These are phyloP conservation scores for Sphaerostilbella broomeana DNA, from an alignment of 2,329 filamentous ascomycete genomes.

Conservation along the genomic window DNA sequence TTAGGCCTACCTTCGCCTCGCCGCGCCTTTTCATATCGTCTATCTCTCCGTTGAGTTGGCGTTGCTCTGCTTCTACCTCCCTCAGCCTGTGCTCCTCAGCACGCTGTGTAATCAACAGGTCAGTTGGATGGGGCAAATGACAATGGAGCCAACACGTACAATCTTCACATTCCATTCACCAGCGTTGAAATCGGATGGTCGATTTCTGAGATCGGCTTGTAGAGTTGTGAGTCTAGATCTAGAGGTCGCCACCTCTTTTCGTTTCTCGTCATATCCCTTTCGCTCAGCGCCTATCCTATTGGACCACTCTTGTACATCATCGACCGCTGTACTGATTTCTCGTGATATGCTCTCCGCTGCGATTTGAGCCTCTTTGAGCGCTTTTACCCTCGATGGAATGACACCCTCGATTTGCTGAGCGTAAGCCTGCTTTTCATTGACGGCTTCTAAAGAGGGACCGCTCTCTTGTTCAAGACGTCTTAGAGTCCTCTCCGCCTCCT, in stretches of 20 bases:
- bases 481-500: slow-evolving; percentile 50
- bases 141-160: slow-evolving; percentile 51
- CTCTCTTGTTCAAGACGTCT: slow-evolving; percentile 50
- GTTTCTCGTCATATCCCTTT: slow-evolving; percentile 43
- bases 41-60: slow-evolving; percentile 34
- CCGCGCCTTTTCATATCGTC: no score
- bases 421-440: slow-evolving; percentile 67
- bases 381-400: slow-evolving; percentile 46
- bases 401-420: slow-evolving; percentile 47
- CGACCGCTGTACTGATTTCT: slow-evolving; percentile 29
- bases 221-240: slow-evolving; percentile 54
- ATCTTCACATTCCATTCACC: slow-evolving; percentile 66
- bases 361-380: slow-evolving; percentile 48
- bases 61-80: slow-evolving; percentile 41
- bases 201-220: slow-evolving; percentile 56
- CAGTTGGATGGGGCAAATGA: no score
- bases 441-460: slow-evolving; percentile 62
- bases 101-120: slow-evolving; percentile 36
- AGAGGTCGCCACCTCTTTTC: slow-evolving; percentile 43
- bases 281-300: slow-evolving; percentile 44
- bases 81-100: slow-evolving; percentile 52
- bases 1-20: slow-evolving; percentile 32
- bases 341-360: slow-evolving; percentile 39
- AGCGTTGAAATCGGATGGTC: slow-evolving; percentile 61
- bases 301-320: slow-evolving; percentile 38